Conservation (phyloP, 2,329 filamentous ascomycete species). For the Microcyclosporella mali region DNA sequence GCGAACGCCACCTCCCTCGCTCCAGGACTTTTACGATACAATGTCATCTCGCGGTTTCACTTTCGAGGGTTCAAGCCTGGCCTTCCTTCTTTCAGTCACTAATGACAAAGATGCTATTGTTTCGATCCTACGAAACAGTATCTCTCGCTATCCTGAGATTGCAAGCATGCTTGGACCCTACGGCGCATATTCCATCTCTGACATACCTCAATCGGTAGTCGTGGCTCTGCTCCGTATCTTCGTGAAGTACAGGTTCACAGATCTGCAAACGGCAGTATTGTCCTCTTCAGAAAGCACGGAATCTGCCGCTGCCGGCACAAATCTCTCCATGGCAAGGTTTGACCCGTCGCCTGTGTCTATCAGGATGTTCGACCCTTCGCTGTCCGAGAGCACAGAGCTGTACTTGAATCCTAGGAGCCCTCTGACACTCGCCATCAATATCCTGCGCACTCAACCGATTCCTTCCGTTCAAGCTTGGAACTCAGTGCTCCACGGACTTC, state of each 20-base stretch:
- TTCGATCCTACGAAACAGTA: conserved; percentile 39
- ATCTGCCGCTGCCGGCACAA: no score
- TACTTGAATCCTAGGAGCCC: background rate
- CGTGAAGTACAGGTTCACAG: background rate
- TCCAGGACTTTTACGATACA: conserved; percentile 52
- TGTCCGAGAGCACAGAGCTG: background rate
- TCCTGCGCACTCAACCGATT: no score
- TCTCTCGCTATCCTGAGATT: conserved; percentile 10
- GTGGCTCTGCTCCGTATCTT: background rate
- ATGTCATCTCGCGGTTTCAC: conserved; percentile 50
- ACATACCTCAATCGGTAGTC: background rate
- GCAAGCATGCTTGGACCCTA: conserved; percentile 1
- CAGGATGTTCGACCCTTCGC: conserved; percentile 27
- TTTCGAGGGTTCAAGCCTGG: conserved; percentile 48
- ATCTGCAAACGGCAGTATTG: background rate
- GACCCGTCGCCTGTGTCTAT: no score
- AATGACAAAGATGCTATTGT: conserved; percentile 43
- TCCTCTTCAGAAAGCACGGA: no score
- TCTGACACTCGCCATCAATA: no score
- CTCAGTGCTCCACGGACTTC: no score
- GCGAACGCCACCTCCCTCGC: conserved; percentile 54
- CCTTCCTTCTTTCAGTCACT: conserved; percentile 52
- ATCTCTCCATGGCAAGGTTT: no score
- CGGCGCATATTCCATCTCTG: background rate
- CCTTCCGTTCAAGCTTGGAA: no score